A percentile compares a stretch with the other conserved stretches of the same genome.
Evolutionary conservation across 202 grass and related monocot genomes (phyloP).

Genomic region (Brachypodium distachyon): DNA sequence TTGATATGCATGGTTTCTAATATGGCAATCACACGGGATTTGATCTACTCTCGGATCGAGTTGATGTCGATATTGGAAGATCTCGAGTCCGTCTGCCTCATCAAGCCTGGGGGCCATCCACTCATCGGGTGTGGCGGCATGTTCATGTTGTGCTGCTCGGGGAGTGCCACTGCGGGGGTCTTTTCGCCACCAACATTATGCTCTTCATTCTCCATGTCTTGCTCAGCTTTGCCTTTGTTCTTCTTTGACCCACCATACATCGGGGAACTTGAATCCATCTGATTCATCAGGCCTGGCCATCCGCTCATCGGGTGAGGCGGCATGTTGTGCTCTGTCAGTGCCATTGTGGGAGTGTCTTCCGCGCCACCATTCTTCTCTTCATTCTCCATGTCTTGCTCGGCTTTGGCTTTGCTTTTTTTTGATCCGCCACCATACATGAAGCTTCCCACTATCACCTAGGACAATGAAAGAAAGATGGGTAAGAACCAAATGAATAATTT

Average conservation of each 20-base stretch:
- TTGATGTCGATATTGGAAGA: constrained; percentile 67
- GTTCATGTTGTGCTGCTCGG: constrained; percentile 37
- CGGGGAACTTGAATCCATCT: constrained; percentile 45
- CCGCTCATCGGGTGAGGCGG: constrained; percentile 21
- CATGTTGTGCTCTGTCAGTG: constrained; percentile 31
- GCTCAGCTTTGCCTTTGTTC: constrained; percentile 34
- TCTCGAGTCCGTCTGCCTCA: constrained; percentile 52
- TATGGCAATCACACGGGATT: background rate
- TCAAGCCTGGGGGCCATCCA: constrained; percentile 33
- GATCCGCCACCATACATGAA: constrained; percentile 60
- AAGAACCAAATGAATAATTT: background rate
- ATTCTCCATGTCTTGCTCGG: constrained; percentile 3
- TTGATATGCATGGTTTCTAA: background rate
- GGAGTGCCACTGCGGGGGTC: constrained; percentile 1
- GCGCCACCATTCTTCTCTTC: constrained; percentile 15
- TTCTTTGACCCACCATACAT: constrained; percentile 46
- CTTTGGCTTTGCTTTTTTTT: constrained; percentile 71
- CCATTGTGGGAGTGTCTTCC: constrained; percentile 15
- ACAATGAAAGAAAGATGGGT: background rate
- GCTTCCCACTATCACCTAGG: constrained; percentile 75
- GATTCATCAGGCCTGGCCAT: constrained; percentile 43
- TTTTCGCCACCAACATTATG: background rate
- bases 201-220: constrained; percentile 29
- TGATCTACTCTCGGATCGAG: constrained; percentile 48
- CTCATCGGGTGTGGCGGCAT: constrained; percentile 24